Percentiles rank a stretch among this genome's conserved stretches.
Conservation (phyloP, 2,329 filamentous ascomycete species). For the Gaeumannomyces sp. region DNA sequence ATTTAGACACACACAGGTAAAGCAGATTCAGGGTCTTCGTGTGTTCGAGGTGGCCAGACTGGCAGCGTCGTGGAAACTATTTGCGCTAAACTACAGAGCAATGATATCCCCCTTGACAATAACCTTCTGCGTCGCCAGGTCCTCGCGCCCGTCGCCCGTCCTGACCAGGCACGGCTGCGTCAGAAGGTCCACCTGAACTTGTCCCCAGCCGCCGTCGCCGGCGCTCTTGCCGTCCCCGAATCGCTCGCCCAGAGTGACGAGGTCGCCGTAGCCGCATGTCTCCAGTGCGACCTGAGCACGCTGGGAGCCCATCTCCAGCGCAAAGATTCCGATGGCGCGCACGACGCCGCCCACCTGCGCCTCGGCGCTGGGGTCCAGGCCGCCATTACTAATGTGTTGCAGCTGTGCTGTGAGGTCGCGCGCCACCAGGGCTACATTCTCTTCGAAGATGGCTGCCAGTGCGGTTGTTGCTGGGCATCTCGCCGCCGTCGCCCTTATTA, state of each 20-base stretch:
- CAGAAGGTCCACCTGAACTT: slow-evolving; percentile 9
- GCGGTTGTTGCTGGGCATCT: background rate
- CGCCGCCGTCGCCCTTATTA: background rate
- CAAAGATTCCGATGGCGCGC: slow-evolving; percentile 3
- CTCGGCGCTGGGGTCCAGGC: background rate
- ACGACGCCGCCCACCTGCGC: background rate
- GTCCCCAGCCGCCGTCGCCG: background rate
- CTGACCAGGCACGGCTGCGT: slow-evolving; percentile 10
- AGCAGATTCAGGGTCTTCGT: too few species aligned
- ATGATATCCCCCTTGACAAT: slow-evolving; percentile 7
- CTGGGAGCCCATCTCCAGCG: slow-evolving; percentile 12
- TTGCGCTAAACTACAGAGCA: background rate
- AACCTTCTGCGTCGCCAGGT: slow-evolving; percentile 3
- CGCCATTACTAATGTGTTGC: background rate
- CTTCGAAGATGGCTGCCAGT: background rate
- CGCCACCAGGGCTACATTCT: background rate
- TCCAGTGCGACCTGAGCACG: slow-evolving; percentile 10
- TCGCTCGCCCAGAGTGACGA: background rate
- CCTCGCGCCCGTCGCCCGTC: slow-evolving; percentile 10
- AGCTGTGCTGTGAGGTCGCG: background rate
- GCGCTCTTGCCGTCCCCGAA: slow-evolving; percentile 2
- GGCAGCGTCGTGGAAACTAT: too few species aligned
- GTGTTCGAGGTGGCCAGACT: too few species aligned
- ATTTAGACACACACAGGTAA: too few species aligned
- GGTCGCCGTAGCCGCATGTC: slow-evolving; percentile 7